A percentile compares a stretch with the other conserved stretches of the same genome.
These are phyloP conservation scores for Aspergillus taichungensis DNA, from an alignment of 495 filamentous ascomycete genomes.

Conservation along the genomic window DNA sequence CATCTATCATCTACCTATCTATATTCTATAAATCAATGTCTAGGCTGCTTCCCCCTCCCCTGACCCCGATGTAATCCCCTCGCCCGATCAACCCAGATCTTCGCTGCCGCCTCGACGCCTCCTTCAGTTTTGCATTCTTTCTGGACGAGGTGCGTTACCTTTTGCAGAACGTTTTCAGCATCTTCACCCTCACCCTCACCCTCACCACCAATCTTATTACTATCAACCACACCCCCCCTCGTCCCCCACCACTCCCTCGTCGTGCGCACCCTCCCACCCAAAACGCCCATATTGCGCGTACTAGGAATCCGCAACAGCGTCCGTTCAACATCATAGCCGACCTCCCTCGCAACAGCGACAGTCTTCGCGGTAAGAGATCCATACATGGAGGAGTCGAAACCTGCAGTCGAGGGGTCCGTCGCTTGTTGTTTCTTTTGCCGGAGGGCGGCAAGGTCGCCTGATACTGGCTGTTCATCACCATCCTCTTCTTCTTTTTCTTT, in stretches of 20 bases:
- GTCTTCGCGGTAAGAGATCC: slow-evolving; percentile 68
- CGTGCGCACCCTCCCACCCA: slow-evolving; percentile 45
- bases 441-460: slow-evolving; percentile 38
- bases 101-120: slow-evolving; percentile 26
- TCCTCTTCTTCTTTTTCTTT: slow-evolving; percentile 5
- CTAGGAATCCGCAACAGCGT: slow-evolving; percentile 82
- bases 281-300: slow-evolving; percentile 72
- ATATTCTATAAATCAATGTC: slow-evolving; percentile 1
- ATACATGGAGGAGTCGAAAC: slow-evolving; percentile 50
- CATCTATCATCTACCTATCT: too few species aligned
- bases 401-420: slow-evolving; percentile 13
- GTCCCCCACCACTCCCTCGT: slow-evolving; percentile 12
- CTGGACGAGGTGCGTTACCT: slow-evolving; percentile 24
- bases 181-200: neutral
- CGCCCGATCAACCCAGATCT: slow-evolving; percentile 39
- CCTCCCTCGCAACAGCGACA: slow-evolving; percentile 50
- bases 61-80: slow-evolving; percentile 20
- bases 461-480: slow-evolving; percentile 20
- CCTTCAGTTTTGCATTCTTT: slow-evolving; percentile 35
- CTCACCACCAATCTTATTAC: neutral
- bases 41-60: slow-evolving; percentile 6
- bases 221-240: neutral
- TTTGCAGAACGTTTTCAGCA: slow-evolving; percentile 2
- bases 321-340: slow-evolving; percentile 69
- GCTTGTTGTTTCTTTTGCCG: slow-evolving; percentile 28